Evolutionary conservation across 2,329 filamentous ascomycete genomes (phyloP).

Genomic region (Trichoderma harzianum): DNA sequence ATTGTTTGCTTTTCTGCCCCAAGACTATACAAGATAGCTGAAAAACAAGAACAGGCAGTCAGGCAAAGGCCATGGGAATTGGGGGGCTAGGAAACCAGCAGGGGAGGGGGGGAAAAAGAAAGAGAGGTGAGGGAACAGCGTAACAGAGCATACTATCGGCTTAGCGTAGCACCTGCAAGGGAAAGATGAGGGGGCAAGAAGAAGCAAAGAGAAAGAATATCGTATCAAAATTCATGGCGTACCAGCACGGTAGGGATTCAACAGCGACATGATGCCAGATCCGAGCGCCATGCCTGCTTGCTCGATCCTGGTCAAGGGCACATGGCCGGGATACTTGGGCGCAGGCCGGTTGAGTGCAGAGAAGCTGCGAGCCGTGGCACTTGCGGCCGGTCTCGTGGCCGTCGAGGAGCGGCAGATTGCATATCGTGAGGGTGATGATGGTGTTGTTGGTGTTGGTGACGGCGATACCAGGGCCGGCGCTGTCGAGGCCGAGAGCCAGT

Average conservation of each 20-base stretch:
- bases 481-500: neutral
- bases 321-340: conserved; percentile 87
- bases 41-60: neutral
- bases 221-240: conserved; percentile 22
- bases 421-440: neutral
- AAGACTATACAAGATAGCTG: neutral
- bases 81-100: neutral
- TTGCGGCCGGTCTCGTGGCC: neutral
- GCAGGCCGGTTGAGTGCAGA: conserved; percentile 80
- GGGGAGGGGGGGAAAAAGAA: neutral
- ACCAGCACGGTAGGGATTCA: conserved; percentile 80
- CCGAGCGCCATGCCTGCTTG: conserved; percentile 67
- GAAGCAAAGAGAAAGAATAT: neutral
- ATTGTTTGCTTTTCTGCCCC: neutral
- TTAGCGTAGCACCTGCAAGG: neutral
- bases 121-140: neutral
- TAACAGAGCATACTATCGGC: neutral
- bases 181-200: neutral
- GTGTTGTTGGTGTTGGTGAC: neutral
- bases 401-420: conserved; percentile 22
- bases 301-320: conserved; percentile 78
- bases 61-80: neutral
- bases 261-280: conserved; percentile 58
- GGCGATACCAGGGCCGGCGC: neutral
- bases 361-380: conserved; percentile 46